Evolutionary conservation across 352 stramenopile genomes (phyloP), one percentile per base, ranked within the genome.

Genomic region (Phytophthora nicotianae): DNA sequence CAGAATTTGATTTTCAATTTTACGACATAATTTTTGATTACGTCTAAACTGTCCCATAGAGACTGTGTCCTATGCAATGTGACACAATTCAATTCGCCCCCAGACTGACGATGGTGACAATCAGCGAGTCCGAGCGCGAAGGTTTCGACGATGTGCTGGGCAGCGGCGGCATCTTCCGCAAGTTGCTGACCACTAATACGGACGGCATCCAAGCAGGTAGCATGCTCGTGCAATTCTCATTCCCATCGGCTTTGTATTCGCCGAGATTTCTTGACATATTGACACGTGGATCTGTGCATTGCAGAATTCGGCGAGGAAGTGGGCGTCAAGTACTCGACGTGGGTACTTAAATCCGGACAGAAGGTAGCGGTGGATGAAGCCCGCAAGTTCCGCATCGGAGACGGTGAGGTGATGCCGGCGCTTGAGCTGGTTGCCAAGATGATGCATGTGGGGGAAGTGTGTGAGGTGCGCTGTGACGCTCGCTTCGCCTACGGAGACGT

Each of bases 291-390:
- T 41, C 48, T 26, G 24, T 60, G 7, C 19, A n/a, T n/a, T 37
- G 38, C 55, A 91, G 86, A 94, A 59, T 94, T 91, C 60, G 83
- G 83, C 26, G 81, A 94, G 58, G 83, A 92, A 75, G 81, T 92
- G 58, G 87, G 75, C 29, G 68, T 94, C 40, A 79, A 67, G 10
- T 92, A 87, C 73, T 89, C 80, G 24, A 81, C 72, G 41, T 80
- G 72, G 53, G 60, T 81, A 35, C 72, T 89, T 17, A 74, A 79
- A 35, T 78, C 71, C 8, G 76, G 76, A 19, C 52, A 62, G 37
- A 65, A 73, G 7, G 71, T 90, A 33, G 48, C 58, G 5, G 27
- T 72, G 5, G 77, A 90, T 43, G 76, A 89, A 42, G 63, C 71
- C 46, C 80, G 84, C 38, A 77, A 88, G 48, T 90, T 94, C 68